A percentile compares a stretch with the other conserved stretches of the same genome.
Conservation (phyloP, 305 asterid species). For the Lippia alba region DNA sequence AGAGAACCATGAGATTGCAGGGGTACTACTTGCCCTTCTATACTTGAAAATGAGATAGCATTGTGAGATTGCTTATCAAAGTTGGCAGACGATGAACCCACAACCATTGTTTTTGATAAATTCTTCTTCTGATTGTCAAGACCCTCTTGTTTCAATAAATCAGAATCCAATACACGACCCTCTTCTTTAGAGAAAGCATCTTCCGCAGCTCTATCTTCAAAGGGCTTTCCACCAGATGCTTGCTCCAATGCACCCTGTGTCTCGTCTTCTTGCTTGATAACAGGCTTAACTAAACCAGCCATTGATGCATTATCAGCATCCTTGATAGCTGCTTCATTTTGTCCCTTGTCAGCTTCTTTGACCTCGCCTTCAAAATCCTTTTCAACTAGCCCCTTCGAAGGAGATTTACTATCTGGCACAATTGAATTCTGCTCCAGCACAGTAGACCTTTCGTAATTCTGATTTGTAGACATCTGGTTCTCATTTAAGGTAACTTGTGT, state of each 20-base stretch:
- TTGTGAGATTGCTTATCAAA: constrained; percentile 34
- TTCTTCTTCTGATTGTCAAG: constrained; percentile 38
- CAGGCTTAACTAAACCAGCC: constrained; percentile 52
- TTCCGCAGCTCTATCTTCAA: constrained; percentile 42
- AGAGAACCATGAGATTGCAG: constrained; percentile 34
- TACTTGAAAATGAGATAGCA: constrained; percentile 39
- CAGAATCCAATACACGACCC: constrained; percentile 38
- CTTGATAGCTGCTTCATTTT: constrained; percentile 37
- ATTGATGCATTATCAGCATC: constrained; percentile 43
- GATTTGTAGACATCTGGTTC: constrained; percentile 47
- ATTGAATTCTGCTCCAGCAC: constrained; percentile 46
- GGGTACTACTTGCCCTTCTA: constrained; percentile 38
- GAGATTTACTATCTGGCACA: constrained; percentile 46
- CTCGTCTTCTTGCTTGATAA: constrained; percentile 50
- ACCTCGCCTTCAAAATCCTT: constrained; percentile 50
- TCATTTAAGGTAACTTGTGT: constrained; percentile 50
- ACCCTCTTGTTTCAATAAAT: constrained; percentile 37
- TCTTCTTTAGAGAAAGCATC: constrained; percentile 42
- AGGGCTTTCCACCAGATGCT: constrained; percentile 49
- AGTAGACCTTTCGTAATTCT: constrained; percentile 45
- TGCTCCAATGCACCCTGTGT: constrained; percentile 42
- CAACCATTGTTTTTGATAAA: constrained; percentile 30
- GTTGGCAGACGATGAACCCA: constrained; percentile 35
- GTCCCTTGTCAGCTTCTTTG: constrained; percentile 40
- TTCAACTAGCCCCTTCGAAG: constrained; percentile 46